A percentile compares a stretch with the other conserved stretches of the same genome.
Conservation (phyloP, 2,329 filamentous ascomycete genomes). For the Anthostomella pinea region DNA sequence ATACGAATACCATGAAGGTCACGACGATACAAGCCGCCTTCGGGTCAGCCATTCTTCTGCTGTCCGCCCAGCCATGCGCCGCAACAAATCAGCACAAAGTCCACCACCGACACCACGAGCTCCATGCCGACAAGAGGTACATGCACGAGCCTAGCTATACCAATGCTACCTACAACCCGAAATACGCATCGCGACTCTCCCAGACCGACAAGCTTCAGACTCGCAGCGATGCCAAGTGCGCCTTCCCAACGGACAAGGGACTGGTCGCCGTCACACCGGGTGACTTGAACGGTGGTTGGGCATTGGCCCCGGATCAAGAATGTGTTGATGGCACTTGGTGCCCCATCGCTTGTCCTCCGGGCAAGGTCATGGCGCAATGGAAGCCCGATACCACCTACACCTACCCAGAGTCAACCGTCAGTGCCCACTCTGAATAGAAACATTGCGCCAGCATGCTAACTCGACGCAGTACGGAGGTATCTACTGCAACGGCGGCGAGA, state of each 20-base stretch:
- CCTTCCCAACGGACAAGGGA: constrained; percentile 64
- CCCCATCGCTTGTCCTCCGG: constrained; percentile 72
- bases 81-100: constrained; percentile 36
- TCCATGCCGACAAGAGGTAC: constrained; percentile 31
- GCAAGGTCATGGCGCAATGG: constrained; percentile 78
- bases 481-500: constrained; percentile 66
- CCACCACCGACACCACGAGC: constrained; percentile 36
- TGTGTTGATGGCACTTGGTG: constrained; percentile 69
- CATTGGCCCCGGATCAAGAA: constrained; percentile 71
- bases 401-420: constrained; percentile 70
- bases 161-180: constrained; percentile 27
- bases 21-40: constrained; percentile 48
- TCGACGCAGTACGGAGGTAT: constrained; percentile 66
- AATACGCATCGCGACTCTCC: constrained; percentile 27
- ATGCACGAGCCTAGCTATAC: constrained; percentile 32
- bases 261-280: constrained; percentile 66
- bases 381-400: constrained; percentile 66
- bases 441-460: constrained; percentile 14
- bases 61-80: constrained; percentile 40
- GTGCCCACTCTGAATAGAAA: constrained; percentile 27
- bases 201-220: constrained; percentile 42
- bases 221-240: constrained; percentile 52
- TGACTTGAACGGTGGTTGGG: constrained; percentile 69
- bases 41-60: constrained; percentile 46
- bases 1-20: constrained; percentile 48